phyloP scores from a whole-genome alignment of 768 basidiomycete genomes.

The Tylopilus plumbeoviolaceoides region DNA sequence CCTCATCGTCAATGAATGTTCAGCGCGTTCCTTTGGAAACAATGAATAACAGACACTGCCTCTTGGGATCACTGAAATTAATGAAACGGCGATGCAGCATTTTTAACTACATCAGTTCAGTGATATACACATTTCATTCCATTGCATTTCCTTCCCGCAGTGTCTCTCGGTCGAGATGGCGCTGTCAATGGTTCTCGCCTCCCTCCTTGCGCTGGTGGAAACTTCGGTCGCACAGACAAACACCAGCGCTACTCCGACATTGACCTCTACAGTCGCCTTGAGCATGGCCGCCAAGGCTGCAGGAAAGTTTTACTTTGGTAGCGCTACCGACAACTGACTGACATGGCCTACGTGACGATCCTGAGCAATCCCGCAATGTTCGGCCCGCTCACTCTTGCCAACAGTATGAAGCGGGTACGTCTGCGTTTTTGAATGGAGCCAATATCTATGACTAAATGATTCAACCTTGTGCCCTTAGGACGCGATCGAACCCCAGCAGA shows the following conservation, averaged over 20 bases:
- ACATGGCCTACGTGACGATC: conserved; percentile 21
- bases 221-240: background rate
- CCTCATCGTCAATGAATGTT: no score
- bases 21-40: no score
- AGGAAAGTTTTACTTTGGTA: conserved; percentile 45
- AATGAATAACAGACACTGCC: no score
- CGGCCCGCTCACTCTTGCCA: conserved; percentile 18
- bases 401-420: conserved; percentile 22
- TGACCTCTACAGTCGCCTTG: conserved; percentile 15
- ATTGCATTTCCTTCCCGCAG: no score
- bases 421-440: background rate
- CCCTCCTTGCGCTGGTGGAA: conserved; percentile 5
- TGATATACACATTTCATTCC: no score
- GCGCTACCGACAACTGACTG: conserved; percentile 45
- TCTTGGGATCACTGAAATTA: no score
- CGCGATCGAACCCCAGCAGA: conserved; percentile 22
- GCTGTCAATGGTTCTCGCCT: conserved; percentile 1
- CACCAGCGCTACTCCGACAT: background rate
- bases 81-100: no score
- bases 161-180: background rate
- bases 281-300: conserved; percentile 37
- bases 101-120: no score
- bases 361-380: conserved; percentile 11
- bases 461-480: background rate
- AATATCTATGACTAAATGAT: background rate